A percentile compares a stretch with the other conserved stretches of the same genome.
phyloP scores from a whole-genome alignment of 257 asterid genomes.

The Solanum boliviense region DNA sequence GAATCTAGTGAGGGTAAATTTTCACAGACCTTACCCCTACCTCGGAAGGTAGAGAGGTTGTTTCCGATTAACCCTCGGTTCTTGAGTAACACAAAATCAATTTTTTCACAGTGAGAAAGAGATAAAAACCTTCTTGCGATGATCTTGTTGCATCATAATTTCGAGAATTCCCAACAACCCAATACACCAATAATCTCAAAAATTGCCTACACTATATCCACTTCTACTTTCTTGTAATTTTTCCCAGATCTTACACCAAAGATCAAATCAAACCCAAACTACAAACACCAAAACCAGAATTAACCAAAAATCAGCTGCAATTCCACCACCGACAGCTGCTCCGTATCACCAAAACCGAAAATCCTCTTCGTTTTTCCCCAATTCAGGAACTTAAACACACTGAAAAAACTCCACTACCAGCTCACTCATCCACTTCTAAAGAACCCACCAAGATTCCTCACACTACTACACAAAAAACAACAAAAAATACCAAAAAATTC shows the following conservation, averaged over 20 bases:
- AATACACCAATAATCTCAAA: not conserved
- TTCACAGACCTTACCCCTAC: not conserved
- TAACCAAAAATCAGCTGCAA: not conserved
- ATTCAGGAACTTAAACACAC: not conserved
- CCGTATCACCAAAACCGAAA: not conserved
- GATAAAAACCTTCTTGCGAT: slow-evolving; percentile 40
- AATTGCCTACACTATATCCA: not conserved
- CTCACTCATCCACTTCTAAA: not conserved
- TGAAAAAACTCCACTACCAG: not conserved
- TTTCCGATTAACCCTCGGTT: not conserved
- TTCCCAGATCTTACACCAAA: not conserved
- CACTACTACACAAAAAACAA: not conserved
- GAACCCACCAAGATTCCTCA: not conserved
- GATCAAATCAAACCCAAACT: not conserved
- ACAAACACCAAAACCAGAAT: not conserved
- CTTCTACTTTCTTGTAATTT: not conserved
- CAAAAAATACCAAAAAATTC: not conserved
- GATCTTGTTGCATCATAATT: slow-evolving; percentile 56
- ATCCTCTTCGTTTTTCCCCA: not conserved
- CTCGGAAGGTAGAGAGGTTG: not conserved
- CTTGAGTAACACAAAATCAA: not conserved
- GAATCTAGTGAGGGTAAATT: not conserved
- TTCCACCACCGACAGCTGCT: not conserved
- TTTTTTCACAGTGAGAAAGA: not conserved
- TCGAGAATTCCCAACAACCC: not conserved